Base-by-base conservation (phyloP, 2,329 filamentous ascomycete genomes). In the Cercospora sp. region DNA sequence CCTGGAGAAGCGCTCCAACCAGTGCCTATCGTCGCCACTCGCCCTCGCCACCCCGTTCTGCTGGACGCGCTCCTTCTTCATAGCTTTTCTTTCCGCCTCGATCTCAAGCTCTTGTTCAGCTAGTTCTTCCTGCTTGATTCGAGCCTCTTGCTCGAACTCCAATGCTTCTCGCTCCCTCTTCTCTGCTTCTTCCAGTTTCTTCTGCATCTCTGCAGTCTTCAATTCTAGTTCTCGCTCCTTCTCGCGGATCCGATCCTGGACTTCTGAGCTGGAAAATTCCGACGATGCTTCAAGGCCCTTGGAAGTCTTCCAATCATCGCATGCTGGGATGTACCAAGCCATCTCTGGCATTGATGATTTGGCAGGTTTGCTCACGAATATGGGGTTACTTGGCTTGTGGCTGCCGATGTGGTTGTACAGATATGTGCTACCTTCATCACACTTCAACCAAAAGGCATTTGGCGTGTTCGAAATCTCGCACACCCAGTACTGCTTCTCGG, bases 371-470 rank as follows among this genome's bases (percentile, higher is more conserved):
- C 62, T 62, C 13, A 65, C 45, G 32, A 53, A 62, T 10, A 65
- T 65, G 18, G 61, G 32, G 16, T 65, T 68, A 18, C 58, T 65
- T 28, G 63, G 37, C 16, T 13, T 62, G 43, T 51, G 64, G 26
- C 64, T 62, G 18, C 66, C 66, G 28, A 65, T 62, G 24, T 28
- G 49, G 34, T 68, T 68, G 57, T 58, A 68, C 5, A 68, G 21
- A 30, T 65, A 68, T 26, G 62, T 45, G 8, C 57, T 57, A 26
- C 61, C 57, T 28, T 63, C 53, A 51, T 59, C 61, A 37, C 51
- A 63, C 30, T 61, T 68, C 24, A 68, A 43, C 49, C 63, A 59
- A 51, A 68, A 68, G 2, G 63, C 62, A 51, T 68, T 65, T 2
- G 66, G 66, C 26, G 66, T 68, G 21, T 62, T 61, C n/a, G 55